Evolutionary conservation across 352 stramenopile genomes (phyloP).

Genomic region (Phytophthora ramorum): DNA sequence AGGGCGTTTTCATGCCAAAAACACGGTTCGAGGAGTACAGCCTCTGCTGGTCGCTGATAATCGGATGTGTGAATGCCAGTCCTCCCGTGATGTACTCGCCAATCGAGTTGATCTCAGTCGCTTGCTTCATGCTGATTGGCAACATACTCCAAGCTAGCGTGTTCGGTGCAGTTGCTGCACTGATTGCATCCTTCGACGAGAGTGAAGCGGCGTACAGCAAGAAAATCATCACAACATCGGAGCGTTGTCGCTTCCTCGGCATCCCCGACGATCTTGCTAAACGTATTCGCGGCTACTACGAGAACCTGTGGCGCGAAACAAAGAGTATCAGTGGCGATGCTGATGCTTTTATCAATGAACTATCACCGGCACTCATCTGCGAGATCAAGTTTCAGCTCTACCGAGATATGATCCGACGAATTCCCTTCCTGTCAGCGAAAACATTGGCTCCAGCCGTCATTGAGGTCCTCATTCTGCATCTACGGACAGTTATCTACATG

Average conservation of each 20-base stretch:
- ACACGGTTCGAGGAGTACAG: constrained; percentile 52
- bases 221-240: constrained; percentile 62
- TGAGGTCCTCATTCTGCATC: constrained; percentile 68
- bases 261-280: constrained; percentile 53
- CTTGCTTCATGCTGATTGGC: constrained; percentile 64
- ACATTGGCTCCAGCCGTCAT: constrained; percentile 66
- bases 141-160: constrained; percentile 69
- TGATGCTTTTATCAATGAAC: constrained; percentile 73
- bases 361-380: constrained; percentile 67
- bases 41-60: constrained; percentile 62
- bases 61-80: constrained; percentile 67
- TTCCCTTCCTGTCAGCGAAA: constrained; percentile 64
- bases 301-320: constrained; percentile 67
- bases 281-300: constrained; percentile 63
- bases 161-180: constrained; percentile 58
- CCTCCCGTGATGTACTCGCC: constrained; percentile 53
- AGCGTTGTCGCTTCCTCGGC: constrained; percentile 64
- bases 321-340: constrained; percentile 58
- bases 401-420: constrained; percentile 72
- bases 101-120: constrained; percentile 53
- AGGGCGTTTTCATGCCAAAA: constrained; percentile 31
- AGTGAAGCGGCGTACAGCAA: constrained; percentile 64
- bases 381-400: constrained; percentile 81
- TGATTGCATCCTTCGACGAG: constrained; percentile 69
- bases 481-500: constrained; percentile 80